These are phyloP conservation scores for Lactifluus subvellereus DNA, from an alignment of 768 basidiomycete species.

Conservation along the genomic window DNA sequence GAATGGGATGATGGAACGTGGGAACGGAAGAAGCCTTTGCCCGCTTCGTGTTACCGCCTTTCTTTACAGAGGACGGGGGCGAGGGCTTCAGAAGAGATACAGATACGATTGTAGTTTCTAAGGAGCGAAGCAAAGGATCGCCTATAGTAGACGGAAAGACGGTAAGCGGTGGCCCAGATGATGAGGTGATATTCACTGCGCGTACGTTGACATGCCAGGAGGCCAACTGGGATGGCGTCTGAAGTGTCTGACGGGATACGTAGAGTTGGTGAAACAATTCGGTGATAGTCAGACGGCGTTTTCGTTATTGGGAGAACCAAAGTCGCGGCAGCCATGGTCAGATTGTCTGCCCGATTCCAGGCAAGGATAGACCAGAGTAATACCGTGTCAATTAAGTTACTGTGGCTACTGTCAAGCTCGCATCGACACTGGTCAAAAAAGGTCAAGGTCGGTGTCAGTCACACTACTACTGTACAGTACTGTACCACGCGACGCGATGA, in stretches of 20 bases:
- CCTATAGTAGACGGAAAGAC: constrained; percentile 39
- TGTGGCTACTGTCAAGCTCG: not conserved
- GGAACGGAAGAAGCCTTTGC: constrained; percentile 49
- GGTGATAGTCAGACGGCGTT: constrained; percentile 58
- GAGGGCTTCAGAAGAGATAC: constrained; percentile 43
- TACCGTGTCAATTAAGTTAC: too few relatives aligned
- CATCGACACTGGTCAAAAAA: not conserved
- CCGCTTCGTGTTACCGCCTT: constrained; percentile 46
- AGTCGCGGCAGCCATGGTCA: constrained; percentile 38
- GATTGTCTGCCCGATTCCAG: not conserved
- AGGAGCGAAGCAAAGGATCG: constrained; percentile 58
- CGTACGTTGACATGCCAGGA: constrained; percentile 75
- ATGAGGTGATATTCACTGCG: constrained; percentile 3
- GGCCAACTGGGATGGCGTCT: constrained; percentile 60
- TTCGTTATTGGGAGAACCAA: constrained; percentile 36
- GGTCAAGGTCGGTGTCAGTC: too few relatives aligned
- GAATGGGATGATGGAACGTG: constrained; percentile 41
- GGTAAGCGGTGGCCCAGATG: not conserved
- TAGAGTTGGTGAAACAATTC: constrained; percentile 55
- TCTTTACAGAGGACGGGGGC: constrained; percentile 33
- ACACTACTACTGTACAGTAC: too few relatives aligned
- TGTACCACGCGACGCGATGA: too few relatives aligned
- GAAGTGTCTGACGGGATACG: constrained; percentile 39
- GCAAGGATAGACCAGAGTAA: too few relatives aligned
- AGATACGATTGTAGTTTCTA: constrained; percentile 53